These are phyloP conservation scores for Oryza australiensis DNA, from an alignment of 176 grass and related monocot genomes.

Conservation along the genomic window DNA sequence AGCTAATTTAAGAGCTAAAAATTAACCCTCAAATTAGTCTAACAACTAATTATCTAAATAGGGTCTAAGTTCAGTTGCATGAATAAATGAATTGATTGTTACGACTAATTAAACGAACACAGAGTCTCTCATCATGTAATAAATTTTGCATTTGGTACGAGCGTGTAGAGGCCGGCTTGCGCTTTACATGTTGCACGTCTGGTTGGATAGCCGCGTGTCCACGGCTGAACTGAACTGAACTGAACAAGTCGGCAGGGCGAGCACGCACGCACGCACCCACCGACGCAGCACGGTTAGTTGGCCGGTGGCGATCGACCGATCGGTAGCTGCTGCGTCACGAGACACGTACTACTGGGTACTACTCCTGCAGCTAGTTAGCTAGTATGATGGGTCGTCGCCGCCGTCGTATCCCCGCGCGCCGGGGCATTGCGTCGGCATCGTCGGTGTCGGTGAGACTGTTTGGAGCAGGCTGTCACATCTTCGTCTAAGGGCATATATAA, in stretches of 20 bases:
- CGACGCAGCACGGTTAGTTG: neutral
- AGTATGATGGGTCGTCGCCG: neutral
- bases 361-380: no score
- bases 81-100: no score
- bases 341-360: neutral
- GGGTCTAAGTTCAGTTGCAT: no score
- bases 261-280: neutral
- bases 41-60: no score
- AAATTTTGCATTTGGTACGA: no score
- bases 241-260: neutral
- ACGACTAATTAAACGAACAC: neutral
- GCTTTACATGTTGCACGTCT: no score
- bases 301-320: neutral
- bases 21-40: no score
- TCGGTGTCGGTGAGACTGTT: neutral
- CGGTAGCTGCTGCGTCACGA: constrained; percentile 21
- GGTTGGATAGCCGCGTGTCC: neutral
- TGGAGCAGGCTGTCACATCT: no score
- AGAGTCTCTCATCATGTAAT: neutral
- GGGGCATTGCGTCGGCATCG: neutral
- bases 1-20: no score
- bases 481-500: no score
- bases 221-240: neutral
- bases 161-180: no score
- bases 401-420: neutral